phyloP scores from a whole-genome alignment of 805 yeast genomes.

The Saccharomycopsis sp. region DNA sequence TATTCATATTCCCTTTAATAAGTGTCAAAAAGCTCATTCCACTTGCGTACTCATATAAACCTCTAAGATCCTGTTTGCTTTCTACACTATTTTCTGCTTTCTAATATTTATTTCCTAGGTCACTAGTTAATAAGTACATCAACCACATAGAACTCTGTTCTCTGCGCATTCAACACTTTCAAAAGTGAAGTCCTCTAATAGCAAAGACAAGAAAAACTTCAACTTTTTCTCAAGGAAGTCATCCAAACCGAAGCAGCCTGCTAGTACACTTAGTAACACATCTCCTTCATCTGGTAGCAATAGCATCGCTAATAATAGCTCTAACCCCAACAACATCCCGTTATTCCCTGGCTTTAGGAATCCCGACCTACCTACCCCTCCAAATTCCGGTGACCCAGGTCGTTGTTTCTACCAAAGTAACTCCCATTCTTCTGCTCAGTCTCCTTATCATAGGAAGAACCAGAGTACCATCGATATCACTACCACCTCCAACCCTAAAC shows the following conservation, averaged over 20 bases:
- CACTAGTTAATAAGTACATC: neutral
- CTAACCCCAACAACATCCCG: neutral
- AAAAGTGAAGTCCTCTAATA: slow-evolving; percentile 1
- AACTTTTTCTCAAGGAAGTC: neutral
- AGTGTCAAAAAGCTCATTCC: neutral
- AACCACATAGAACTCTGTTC: neutral
- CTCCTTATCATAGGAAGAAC: neutral
- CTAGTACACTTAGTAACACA: neutral
- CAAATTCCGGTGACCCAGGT: neutral
- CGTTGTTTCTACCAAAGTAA: neutral
- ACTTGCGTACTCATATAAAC: neutral
- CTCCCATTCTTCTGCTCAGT: neutral
- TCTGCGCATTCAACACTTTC: neutral
- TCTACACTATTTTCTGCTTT: neutral
- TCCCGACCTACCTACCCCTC: neutral
- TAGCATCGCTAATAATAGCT: neutral
- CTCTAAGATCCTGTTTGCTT: neutral
- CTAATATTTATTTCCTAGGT: neutral
- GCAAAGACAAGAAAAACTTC: slow-evolving; percentile 2
- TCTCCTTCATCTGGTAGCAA: neutral
- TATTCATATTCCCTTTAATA: neutral
- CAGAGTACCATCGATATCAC: neutral
- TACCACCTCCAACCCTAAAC: neutral
- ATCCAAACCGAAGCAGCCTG: neutral
- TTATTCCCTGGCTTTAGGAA: neutral